These are phyloP conservation scores for Termitomyces sp. DNA, from an alignment of 768 basidiomycete species.

Conservation along the genomic window DNA sequence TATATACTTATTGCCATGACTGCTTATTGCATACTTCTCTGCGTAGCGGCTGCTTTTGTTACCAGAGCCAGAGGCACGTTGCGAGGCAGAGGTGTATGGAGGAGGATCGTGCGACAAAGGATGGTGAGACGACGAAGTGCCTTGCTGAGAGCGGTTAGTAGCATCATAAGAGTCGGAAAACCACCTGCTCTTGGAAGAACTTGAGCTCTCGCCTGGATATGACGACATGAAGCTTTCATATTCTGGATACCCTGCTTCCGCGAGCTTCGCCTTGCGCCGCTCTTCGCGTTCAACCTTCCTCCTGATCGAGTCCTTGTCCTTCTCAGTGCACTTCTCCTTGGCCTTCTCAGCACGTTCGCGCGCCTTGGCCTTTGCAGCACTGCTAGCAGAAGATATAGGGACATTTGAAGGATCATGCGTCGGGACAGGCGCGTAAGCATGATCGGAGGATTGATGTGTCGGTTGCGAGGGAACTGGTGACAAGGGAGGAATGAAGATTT, in stretches of 20 bases:
- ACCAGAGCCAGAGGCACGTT: conserved; percentile 9
- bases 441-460: conserved; percentile 15
- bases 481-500: neutral
- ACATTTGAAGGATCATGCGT: neutral
- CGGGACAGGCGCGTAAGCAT: conserved; percentile 23
- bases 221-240: neutral
- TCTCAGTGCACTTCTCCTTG: conserved; percentile 13
- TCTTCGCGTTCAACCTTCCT: conserved; percentile 10
- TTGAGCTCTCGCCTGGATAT: conserved; percentile 1
- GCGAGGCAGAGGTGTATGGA: conserved; percentile 14
- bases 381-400: conserved; percentile 44
- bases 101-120: conserved; percentile 13
- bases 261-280: neutral
- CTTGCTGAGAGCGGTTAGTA: conserved; percentile 3
- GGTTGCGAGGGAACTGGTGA: conserved; percentile 7
- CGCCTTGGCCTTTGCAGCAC: conserved; percentile 45
- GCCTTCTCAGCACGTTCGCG: conserved; percentile 29
- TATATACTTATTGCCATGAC: neutral
- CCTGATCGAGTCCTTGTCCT: conserved; percentile 9
- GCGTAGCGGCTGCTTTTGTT: conserved; percentile 7
- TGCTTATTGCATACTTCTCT: conserved; percentile 4
- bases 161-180: neutral
- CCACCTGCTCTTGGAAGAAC: conserved; percentile 7
- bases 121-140: conserved; percentile 10
- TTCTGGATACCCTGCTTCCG: neutral